These are phyloP conservation scores for Chloranthus sessilifolius DNA, from an alignment of 164 flowering plant species.

Conservation along the genomic window DNA sequence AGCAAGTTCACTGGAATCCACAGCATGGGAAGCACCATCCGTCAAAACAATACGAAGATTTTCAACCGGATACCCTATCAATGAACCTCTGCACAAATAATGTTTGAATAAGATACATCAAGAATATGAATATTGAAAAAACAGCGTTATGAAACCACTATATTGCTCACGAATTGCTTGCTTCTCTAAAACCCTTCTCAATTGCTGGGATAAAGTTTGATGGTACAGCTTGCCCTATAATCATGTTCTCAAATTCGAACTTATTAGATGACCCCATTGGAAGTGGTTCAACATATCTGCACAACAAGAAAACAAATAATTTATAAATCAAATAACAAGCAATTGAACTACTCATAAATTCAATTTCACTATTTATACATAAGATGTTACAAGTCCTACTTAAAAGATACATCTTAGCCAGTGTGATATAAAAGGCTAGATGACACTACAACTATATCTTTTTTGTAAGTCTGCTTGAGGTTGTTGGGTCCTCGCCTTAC, in stretches of 20 bases:
- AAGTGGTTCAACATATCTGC: constrained; percentile 91
- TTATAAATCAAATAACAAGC: background rate
- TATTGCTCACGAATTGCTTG: constrained; percentile 86
- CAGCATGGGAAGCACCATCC: constrained; percentile 97
- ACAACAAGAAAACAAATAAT: constrained; percentile 1
- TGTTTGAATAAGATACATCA: background rate
- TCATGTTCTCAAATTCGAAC: constrained; percentile 92
- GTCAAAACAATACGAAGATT: constrained; percentile 71
- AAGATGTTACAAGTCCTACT: too few species aligned
- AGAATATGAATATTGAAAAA: background rate
- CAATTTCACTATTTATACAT: too few species aligned
- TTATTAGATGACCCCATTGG: constrained; percentile 67
- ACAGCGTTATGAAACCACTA: background rate
- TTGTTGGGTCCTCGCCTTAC: too few species aligned
- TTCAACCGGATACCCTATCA: constrained; percentile 97
- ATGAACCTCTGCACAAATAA: constrained; percentile 63
- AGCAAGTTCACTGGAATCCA: constrained; percentile 99
- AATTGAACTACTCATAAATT: too few species aligned
- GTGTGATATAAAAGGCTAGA: too few species aligned
- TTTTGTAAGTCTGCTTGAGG: too few species aligned
- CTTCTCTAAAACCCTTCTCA: constrained; percentile 97
- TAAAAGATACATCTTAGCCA: too few species aligned
- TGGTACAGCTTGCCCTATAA: constrained; percentile 92
- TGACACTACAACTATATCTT: too few species aligned
- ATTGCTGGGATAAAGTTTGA: constrained; percentile 91